These are phyloP conservation scores for Ustilago trichophora DNA, from an alignment of 1,284 basidiomycete species.

Conservation along the genomic window DNA sequence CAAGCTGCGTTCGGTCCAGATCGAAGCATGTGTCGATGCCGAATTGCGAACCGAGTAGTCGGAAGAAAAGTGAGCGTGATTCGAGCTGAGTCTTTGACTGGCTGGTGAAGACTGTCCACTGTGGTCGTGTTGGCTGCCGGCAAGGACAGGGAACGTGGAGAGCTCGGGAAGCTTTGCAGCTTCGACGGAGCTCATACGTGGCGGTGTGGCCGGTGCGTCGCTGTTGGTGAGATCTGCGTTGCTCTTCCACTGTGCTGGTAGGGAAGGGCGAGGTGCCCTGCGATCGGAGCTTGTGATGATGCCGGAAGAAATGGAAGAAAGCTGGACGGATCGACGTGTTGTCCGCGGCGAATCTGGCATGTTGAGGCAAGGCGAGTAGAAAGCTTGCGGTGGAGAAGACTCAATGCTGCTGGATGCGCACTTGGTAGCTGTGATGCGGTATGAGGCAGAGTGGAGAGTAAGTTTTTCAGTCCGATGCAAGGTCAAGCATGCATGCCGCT, in stretches of 20 bases:
- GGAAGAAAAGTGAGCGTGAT: constrained; percentile 25
- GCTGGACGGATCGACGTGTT: neutral
- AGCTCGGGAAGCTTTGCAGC: constrained; percentile 6
- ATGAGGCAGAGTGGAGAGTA: neutral
- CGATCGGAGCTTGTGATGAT: neutral
- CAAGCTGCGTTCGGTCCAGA: constrained; percentile 42
- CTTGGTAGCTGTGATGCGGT: constrained; percentile 1
- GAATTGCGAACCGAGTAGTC: constrained; percentile 34
- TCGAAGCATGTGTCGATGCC: constrained; percentile 33
- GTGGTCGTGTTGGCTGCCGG: constrained; percentile 1
- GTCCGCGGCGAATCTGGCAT: constrained; percentile 10
- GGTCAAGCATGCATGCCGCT: neutral
- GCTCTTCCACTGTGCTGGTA: constrained; percentile 24
- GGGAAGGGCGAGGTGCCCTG: constrained; percentile 17
- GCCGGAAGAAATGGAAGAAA: neutral
- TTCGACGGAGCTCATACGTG: constrained; percentile 15
- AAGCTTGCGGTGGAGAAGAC: constrained; percentile 14
- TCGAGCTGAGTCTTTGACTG: constrained; percentile 21
- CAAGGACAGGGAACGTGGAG: constrained; percentile 5
- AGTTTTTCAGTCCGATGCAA: too few species aligned
- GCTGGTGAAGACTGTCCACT: constrained; percentile 10
- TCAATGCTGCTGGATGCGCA: neutral
- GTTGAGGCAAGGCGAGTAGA: constrained; percentile 26
- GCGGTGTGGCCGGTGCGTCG: constrained; percentile 6
- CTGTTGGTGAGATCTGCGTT: too few species aligned